Evolutionary conservation across 108 stramenopile species (phyloP).

Genomic region (Fragilaria radians): DNA sequence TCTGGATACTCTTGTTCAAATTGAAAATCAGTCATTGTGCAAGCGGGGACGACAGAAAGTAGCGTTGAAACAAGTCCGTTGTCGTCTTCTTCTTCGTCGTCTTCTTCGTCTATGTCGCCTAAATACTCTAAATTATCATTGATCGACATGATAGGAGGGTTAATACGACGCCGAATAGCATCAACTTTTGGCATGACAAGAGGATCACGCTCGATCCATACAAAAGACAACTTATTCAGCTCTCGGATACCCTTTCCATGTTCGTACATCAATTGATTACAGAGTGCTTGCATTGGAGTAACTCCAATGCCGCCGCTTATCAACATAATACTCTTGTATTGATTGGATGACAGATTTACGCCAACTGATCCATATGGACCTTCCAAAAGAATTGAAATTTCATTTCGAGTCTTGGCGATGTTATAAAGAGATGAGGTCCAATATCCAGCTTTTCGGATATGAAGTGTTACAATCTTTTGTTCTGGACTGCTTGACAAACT

Average conservation of each 20-base stretch:
- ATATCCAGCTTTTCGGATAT: slow-evolving; percentile 27
- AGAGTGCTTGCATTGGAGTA: slow-evolving; percentile 21
- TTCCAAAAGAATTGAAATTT: slow-evolving; percentile 23
- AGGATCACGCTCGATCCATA: slow-evolving; percentile 32
- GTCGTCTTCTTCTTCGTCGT: slow-evolving; percentile 2
- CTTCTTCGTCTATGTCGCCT: background rate
- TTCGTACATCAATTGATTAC: slow-evolving; percentile 22
- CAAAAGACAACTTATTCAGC: slow-evolving; percentile 29
- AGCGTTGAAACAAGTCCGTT: slow-evolving; percentile 4
- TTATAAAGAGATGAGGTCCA: slow-evolving; percentile 33
- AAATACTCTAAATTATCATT: slow-evolving; percentile 1
- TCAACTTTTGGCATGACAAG: slow-evolving; percentile 9
- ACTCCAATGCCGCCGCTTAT: slow-evolving; percentile 50
- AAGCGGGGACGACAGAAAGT: slow-evolving; percentile 1
- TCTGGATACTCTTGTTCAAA: slow-evolving; percentile 6
- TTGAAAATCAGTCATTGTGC: slow-evolving; percentile 5
- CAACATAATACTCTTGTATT: slow-evolving; percentile 34
- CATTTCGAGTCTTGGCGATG: slow-evolving; percentile 16
- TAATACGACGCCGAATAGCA: background rate
- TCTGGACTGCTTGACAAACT: slow-evolving; percentile 13
- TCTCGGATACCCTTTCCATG: slow-evolving; percentile 9
- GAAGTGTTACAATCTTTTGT: slow-evolving; percentile 22
- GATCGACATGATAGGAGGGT: background rate
- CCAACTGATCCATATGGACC: slow-evolving; percentile 38
- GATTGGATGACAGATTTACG: slow-evolving; percentile 27